A percentile compares a stretch with the other conserved stretches of the same genome.
These are phyloP conservation scores for Botryosphaeria dothidea DNA, from an alignment of 2,329 filamentous ascomycete genomes.

Conservation along the genomic window DNA sequence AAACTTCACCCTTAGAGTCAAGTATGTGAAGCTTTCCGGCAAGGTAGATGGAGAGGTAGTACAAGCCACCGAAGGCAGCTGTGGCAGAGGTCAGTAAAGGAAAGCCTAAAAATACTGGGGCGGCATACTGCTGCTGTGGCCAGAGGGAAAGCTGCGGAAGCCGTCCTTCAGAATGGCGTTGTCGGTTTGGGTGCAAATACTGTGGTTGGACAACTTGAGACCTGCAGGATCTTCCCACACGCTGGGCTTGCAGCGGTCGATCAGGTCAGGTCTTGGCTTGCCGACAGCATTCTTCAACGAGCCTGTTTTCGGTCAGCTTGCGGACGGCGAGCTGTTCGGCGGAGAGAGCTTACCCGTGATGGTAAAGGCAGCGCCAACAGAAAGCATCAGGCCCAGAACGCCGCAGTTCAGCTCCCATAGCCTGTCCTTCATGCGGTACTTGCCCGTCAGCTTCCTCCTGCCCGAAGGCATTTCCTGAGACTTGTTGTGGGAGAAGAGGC, in stretches of 20 bases:
- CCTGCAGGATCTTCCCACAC: constrained; percentile 32
- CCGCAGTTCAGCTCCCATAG: constrained; percentile 65
- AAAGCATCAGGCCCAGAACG: constrained; percentile 56
- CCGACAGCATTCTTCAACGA: constrained; percentile 61
- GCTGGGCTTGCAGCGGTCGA: constrained; percentile 54
- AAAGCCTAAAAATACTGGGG: neutral
- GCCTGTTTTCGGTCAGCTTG: constrained; percentile 28
- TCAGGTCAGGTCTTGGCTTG: constrained; percentile 61
- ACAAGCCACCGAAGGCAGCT: constrained; percentile 61
- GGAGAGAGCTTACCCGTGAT: constrained; percentile 50
- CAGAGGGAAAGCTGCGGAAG: constrained; percentile 60
- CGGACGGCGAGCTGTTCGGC: neutral
- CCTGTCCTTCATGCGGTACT: constrained; percentile 56
- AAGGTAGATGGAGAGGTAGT: constrained; percentile 61
- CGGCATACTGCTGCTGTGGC: constrained; percentile 57
- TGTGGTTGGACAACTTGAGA: constrained; percentile 47
- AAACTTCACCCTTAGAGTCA: constrained; percentile 61
- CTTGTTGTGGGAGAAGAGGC: constrained; percentile 56
- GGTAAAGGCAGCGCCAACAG: constrained; percentile 57
- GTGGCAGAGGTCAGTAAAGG: constrained; percentile 20
- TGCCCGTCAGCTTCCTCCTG: constrained; percentile 40
- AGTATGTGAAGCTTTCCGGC: constrained; percentile 61
- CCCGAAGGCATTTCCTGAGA: constrained; percentile 30
- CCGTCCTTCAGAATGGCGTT: constrained; percentile 57
- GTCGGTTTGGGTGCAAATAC: constrained; percentile 55